These are phyloP conservation scores for Withania somnifera DNA, from an alignment of 305 asterid species.

Conservation along the genomic window DNA sequence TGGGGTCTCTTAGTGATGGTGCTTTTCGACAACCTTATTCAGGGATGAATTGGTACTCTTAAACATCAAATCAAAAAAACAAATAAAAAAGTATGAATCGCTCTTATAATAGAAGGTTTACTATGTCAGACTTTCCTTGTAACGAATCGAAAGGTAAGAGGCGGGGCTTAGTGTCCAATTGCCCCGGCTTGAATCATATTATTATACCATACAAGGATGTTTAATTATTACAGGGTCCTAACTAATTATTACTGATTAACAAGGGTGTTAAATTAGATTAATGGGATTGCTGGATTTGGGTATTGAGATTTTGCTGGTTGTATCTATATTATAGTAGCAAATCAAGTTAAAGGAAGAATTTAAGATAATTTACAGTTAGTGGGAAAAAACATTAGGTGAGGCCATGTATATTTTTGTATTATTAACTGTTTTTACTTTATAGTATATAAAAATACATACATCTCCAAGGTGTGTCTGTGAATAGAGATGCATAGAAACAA, in stretches of 20 bases:
- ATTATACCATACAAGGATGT: background rate
- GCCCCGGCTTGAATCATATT: background rate
- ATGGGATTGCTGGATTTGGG: conserved; percentile 9
- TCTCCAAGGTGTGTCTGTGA: background rate
- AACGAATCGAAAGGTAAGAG: too few relatives aligned
- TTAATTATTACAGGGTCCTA: background rate
- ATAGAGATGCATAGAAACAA: background rate
- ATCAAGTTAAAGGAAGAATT: too few relatives aligned
- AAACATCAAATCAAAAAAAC: background rate
- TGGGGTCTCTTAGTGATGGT: conserved; percentile 61
- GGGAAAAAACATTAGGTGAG: background rate
- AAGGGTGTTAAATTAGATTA: background rate
- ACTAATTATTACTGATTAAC: background rate
- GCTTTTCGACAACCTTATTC: conserved; percentile 50
- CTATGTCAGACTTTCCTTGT: too few relatives aligned
- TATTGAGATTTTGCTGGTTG: conserved; percentile 17
- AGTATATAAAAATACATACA: background rate
- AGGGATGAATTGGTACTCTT: conserved; percentile 65
- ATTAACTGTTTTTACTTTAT: background rate
- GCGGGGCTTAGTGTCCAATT: too few relatives aligned
- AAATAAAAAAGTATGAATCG: background rate
- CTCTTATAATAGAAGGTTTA: too few relatives aligned
- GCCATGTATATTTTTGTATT: background rate
- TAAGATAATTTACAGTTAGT: background rate
- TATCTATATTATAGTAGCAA: background rate